Conservation (phyloP, 805 yeast genomes). For the Candida montana region DNA sequence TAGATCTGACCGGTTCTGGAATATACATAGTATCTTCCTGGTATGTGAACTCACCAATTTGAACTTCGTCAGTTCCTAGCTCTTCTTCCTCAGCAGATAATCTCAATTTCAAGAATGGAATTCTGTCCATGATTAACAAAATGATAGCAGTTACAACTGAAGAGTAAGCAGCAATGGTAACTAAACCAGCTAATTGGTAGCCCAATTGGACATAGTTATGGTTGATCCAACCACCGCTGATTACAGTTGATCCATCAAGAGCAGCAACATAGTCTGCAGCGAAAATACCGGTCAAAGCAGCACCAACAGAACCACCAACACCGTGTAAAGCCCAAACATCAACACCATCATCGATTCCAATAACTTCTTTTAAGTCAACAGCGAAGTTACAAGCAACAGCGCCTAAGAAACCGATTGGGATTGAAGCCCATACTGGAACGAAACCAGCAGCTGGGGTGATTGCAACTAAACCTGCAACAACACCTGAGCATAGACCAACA, state of each 20-base stretch:
- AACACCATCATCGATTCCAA: conserved; percentile 87
- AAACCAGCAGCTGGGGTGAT: conserved; percentile 96
- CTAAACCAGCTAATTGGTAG: conserved; percentile 76
- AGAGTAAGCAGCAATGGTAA: conserved; percentile 70
- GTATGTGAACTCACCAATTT: conserved; percentile 84
- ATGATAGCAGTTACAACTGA: conserved; percentile 65
- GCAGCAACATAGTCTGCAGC: conserved; percentile 88
- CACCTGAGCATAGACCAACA: conserved; percentile 90
- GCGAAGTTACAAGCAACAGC: conserved; percentile 79
- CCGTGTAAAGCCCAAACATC: conserved; percentile 93
- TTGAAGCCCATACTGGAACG: conserved; percentile 86
- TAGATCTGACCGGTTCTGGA: conserved; percentile 73
- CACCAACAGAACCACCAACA: conserved; percentile 85
- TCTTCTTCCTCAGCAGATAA: conserved; percentile 82
- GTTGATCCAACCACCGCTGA: conserved; percentile 84
- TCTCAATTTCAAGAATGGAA: conserved; percentile 78
- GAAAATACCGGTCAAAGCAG: conserved; percentile 80
- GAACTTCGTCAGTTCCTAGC: conserved; percentile 79
- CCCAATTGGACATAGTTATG: conserved; percentile 80
- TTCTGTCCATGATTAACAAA: conserved; percentile 57
- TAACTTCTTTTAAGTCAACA: conserved; percentile 65
- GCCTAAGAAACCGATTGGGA: conserved; percentile 74
- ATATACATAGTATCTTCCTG: conserved; percentile 59
- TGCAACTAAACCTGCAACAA: conserved; percentile 88
- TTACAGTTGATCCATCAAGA: conserved; percentile 62